phyloP scores from a whole-genome alignment of 2,329 filamentous ascomycete species.

The Akanthomyces uredinophilus region DNA sequence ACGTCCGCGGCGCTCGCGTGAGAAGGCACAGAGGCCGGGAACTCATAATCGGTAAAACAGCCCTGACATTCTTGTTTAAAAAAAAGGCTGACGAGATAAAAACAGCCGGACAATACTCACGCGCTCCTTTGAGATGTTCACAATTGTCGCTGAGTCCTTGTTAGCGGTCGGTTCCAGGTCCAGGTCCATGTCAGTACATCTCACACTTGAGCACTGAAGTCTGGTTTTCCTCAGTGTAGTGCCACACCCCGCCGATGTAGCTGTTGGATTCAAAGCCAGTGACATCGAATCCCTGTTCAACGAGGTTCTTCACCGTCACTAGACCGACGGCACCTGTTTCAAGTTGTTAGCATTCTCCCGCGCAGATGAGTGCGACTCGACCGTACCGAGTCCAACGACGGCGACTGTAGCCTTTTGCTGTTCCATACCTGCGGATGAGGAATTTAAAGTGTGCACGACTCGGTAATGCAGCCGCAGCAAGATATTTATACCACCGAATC shows the following conservation, averaged over 20 bases:
- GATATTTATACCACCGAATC: neutral
- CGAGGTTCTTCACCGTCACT: conserved; percentile 24
- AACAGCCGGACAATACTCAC: conserved; percentile 17
- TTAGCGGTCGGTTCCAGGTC: neutral
- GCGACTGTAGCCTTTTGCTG: neutral
- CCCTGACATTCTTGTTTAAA: conserved; percentile 15
- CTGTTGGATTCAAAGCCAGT: conserved; percentile 38
- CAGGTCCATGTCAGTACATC: neutral
- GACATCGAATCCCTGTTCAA: conserved; percentile 40
- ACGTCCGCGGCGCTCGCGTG: conserved; percentile 24
- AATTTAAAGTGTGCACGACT: neutral
- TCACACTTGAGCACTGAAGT: conserved; percentile 33
- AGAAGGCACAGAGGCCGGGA: conserved; percentile 23
- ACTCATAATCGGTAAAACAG: conserved; percentile 33
- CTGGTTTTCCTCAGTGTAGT: conserved; percentile 33
- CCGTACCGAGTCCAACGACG: conserved; percentile 1
- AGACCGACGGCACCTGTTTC: neutral
- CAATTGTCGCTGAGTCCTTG: conserved; percentile 22
- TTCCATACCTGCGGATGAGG: neutral
- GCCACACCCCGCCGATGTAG: conserved; percentile 40
- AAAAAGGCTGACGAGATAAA: neutral
- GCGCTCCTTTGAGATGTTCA: conserved; percentile 29
- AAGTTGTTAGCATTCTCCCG: neutral
- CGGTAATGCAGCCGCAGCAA: neutral
- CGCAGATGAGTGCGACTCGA: no score